A percentile compares a stretch with the other conserved stretches of the same genome.
Evolutionary conservation across 306 rosid species (phyloP).

Genomic region (Sechiopsis laciniata): DNA sequence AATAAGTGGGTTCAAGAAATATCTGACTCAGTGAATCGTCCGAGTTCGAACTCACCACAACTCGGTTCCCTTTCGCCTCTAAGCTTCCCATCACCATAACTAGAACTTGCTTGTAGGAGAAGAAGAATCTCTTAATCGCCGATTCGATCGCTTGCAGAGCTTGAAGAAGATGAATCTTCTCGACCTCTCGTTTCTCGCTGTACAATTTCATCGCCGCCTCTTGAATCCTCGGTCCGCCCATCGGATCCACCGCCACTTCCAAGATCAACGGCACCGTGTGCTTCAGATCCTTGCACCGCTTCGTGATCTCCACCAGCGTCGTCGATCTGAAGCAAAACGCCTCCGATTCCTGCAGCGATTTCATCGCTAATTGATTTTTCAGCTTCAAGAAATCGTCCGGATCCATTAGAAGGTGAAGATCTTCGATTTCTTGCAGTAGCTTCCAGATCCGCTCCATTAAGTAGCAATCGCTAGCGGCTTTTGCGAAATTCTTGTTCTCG

Average conservation of each 20-base stretch:
- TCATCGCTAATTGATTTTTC: slow-evolving; percentile 44
- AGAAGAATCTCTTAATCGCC: slow-evolving; percentile 69
- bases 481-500: slow-evolving; percentile 33
- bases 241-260: slow-evolving; percentile 81
- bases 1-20: slow-evolving; percentile 74
- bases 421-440: slow-evolving; percentile 57
- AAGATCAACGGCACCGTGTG: slow-evolving; percentile 63
- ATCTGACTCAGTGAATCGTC: slow-evolving; percentile 68
- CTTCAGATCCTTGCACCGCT: slow-evolving; percentile 53
- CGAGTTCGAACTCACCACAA: slow-evolving; percentile 40
- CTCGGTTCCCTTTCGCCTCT: slow-evolving; percentile 75
- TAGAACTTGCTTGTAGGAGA: slow-evolving; percentile 65
- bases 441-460: slow-evolving; percentile 75
- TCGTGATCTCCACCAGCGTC: slow-evolving; percentile 55
- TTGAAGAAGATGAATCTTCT: slow-evolving; percentile 60
- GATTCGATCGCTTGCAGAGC: slow-evolving; percentile 67
- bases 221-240: slow-evolving; percentile 82
- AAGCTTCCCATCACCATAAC: slow-evolving; percentile 69
- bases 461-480: slow-evolving; percentile 52
- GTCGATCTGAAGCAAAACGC: slow-evolving; percentile 71
- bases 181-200: slow-evolving; percentile 40
- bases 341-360: slow-evolving; percentile 37
- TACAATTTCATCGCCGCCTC: slow-evolving; percentile 91
- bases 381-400: slow-evolving; percentile 68
- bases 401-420: slow-evolving; percentile 68